Evolutionary conservation across 1,139 yeast genomes (phyloP).

Genomic region (Scheffersomyces segobiensis): DNA sequence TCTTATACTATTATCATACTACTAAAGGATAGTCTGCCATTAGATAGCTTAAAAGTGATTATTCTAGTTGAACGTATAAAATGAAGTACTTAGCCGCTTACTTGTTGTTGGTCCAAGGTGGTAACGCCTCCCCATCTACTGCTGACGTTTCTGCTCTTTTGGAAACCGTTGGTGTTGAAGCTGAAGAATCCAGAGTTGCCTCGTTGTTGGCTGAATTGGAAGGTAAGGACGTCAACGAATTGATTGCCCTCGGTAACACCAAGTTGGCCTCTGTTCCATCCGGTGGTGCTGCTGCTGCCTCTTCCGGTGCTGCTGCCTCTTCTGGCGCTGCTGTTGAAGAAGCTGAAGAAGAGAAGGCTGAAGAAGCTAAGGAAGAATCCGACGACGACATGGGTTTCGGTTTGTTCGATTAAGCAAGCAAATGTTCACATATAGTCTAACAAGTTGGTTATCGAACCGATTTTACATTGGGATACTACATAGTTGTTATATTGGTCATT

Average conservation of each 20-base stretch:
- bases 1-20: neutral
- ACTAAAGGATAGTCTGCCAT: slow-evolving; percentile 59
- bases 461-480: slow-evolving; percentile 1
- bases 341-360: slow-evolving; percentile 39
- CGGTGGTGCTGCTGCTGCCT: slow-evolving; percentile 77
- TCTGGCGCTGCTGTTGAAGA: slow-evolving; percentile 42
- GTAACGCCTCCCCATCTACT: slow-evolving; percentile 77
- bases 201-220: slow-evolving; percentile 68
- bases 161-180: slow-evolving; percentile 77
- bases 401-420: slow-evolving; percentile 68
- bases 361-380: slow-evolving; percentile 42
- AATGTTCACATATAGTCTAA: neutral
- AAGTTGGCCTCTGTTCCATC: slow-evolving; percentile 82
- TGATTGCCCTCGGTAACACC: slow-evolving; percentile 78
- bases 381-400: slow-evolving; percentile 90
- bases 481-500: slow-evolving; percentile 7
- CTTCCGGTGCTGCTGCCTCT: slow-evolving; percentile 47
- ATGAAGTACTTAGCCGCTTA: slow-evolving; percentile 93
- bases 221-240: slow-evolving; percentile 75
- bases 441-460: neutral
- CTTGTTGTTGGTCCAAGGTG: slow-evolving; percentile 84
- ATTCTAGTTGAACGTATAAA: slow-evolving; percentile 41
- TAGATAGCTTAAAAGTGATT: slow-evolving; percentile 57
- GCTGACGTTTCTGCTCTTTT: slow-evolving; percentile 70
- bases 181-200: slow-evolving; percentile 72